Conservation (phyloP, 2,329 filamentous ascomycete genomes). For the Diaporthe capsici region DNA sequence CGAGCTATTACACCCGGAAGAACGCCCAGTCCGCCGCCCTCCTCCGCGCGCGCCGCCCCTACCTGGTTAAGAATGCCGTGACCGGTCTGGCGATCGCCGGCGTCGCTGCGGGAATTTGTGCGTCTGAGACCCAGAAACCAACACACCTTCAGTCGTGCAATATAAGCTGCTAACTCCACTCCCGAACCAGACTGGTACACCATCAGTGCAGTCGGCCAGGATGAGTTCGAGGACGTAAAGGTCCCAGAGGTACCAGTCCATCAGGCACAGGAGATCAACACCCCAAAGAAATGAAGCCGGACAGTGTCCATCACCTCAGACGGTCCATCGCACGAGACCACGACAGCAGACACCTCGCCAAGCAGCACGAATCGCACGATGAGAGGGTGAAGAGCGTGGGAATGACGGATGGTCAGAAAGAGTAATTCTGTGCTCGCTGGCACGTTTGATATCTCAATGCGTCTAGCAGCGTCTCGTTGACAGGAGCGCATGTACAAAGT, state of each 20-base stretch:
- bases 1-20: slow-evolving; percentile 91
- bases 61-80: slow-evolving; percentile 88
- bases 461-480: slow-evolving; percentile 14
- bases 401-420: neutral
- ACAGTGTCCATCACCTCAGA: neutral
- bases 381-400: neutral
- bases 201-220: slow-evolving; percentile 90
- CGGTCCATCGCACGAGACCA: neutral
- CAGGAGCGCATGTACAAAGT: slow-evolving; percentile 33
- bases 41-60: slow-evolving; percentile 91
- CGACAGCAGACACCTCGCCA: neutral
- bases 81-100: slow-evolving; percentile 82
- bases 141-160: neutral
- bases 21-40: slow-evolving; percentile 90
- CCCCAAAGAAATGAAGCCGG: slow-evolving; percentile 48
- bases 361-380: neutral
- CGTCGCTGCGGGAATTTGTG: slow-evolving; percentile 91
- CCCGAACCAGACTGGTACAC: slow-evolving; percentile 68
- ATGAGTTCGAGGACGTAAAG: slow-evolving; percentile 96
- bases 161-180: neutral
- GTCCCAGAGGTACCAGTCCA: slow-evolving; percentile 79
- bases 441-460: slow-evolving; percentile 17
- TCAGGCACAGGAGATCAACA: slow-evolving; percentile 42
- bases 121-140: slow-evolving; percentile 53
- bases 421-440: slow-evolving; percentile 4